phyloP scores from a whole-genome alignment of 2,329 filamentous ascomycete genomes.

The Neofusicoccum sp. region DNA sequence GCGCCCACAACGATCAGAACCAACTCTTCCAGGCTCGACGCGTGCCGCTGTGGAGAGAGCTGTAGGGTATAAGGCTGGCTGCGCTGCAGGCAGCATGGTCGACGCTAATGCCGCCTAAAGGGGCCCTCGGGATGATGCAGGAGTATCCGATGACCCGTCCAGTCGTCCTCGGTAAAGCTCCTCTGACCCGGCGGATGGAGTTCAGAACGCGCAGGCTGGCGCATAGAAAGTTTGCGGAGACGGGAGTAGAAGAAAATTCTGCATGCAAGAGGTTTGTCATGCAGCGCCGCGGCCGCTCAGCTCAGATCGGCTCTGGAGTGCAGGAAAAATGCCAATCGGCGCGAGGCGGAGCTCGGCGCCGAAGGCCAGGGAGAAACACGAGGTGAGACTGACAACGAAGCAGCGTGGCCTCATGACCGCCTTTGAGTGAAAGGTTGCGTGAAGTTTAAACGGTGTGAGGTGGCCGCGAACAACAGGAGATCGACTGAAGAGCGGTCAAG shows the following conservation, averaged over 20 bases:
- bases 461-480: neutral
- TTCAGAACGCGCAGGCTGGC: neutral
- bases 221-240: neutral
- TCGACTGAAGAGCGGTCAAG: constrained; percentile 14
- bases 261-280: constrained; percentile 2
- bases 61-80: neutral
- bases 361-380: neutral
- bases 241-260: neutral
- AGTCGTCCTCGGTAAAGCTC: neutral
- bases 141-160: neutral
- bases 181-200: neutral
- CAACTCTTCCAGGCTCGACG: neutral
- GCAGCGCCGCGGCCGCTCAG: neutral
- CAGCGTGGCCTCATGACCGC: constrained; percentile 4
- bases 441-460: neutral
- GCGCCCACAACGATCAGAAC: neutral
- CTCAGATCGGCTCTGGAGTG: neutral
- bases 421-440: neutral
- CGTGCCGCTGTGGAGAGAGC: neutral
- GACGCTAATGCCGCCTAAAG: neutral
- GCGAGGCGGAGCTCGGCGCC: neutral
- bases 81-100: neutral
- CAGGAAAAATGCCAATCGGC: neutral
- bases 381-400: constrained; percentile 4
- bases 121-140: neutral